phyloP scores from a whole-genome alignment of 2,329 filamentous ascomycete genomes.

The Stagonosporopsis chrysanthemi region DNA sequence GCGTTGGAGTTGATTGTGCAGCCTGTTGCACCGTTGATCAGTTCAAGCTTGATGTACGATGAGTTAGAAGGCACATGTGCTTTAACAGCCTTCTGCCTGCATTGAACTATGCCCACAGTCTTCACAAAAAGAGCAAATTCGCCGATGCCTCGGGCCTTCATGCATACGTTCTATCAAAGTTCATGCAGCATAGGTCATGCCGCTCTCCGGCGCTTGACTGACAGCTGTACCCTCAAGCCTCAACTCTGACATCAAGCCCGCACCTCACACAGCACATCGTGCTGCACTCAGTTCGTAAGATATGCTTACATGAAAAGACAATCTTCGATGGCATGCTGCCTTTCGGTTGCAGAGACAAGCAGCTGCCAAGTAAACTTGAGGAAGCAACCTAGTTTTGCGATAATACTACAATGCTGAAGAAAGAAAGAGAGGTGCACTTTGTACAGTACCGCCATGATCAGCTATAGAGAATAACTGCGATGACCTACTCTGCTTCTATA shows the following conservation, averaged over 20 bases:
- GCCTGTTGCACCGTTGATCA: neutral
- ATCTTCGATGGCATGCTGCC: neutral
- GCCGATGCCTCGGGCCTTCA: conserved; percentile 3
- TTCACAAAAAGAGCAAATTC: conserved; percentile 1
- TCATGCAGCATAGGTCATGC: neutral
- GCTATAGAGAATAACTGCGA: neutral
- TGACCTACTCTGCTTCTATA: neutral
- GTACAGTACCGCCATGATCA: neutral
- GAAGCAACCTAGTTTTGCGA: neutral
- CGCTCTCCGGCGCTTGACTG: neutral
- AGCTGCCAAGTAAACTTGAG: neutral
- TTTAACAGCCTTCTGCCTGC: neutral
- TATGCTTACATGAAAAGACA: neutral
- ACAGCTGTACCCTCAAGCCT: conserved; percentile 2
- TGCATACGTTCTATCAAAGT: conserved; percentile 2
- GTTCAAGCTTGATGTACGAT: neutral
- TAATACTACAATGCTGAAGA: neutral
- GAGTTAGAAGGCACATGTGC: neutral
- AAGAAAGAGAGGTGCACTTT: neutral
- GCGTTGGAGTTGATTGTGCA: neutral
- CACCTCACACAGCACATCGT: neutral
- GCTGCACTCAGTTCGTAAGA: neutral
- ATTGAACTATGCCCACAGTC: neutral
- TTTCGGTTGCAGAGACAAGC: neutral
- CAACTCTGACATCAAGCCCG: neutral